Evolutionary conservation across 2,329 filamentous ascomycete genomes (phyloP), one percentile per base, ranked within the genome.

Genomic region (Elsinoe batatas): DNA sequence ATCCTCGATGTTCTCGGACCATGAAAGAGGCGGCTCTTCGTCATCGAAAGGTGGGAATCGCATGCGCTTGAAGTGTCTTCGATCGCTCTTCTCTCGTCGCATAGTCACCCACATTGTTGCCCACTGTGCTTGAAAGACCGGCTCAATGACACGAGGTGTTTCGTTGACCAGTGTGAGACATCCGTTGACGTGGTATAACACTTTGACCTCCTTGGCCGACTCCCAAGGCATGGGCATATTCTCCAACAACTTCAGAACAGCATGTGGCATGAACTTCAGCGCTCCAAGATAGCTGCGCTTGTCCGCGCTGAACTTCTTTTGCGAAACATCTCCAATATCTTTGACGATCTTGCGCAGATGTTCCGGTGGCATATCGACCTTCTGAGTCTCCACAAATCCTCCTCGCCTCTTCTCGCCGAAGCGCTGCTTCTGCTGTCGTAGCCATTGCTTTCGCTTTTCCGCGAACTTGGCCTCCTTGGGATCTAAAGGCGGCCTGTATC

Each of bases 221-320:
- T 98, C 93, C 93, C 93, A 98, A 0, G 93, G 93, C 93, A 98
- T 98, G 3, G 93, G 93, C 93, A 98, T 98, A 66, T 98, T 98
- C 75, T 98, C 93, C 56, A 98, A 72, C 20, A 98, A 79, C 76
- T 98, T 98, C 74, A 98, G 74, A 10, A 98, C 93, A 5, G 93
- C 93, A 69, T 98, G 93, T 1, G 93, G 93, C 93, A 98, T 98
- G 74, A 96, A 98, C 74, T 98, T 98, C 60, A 98, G 74, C 33
- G 94, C 93, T 60, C 94, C 94, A 47, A 98, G 79, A 71, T 98
- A 98, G 72, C 91, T 96, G 63, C 93, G 83, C 79, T 98, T 98
- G 76, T 98, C 93, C 67, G 87, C 95, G 62, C 89, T 96, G 76
- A 96, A 98, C 72, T 96, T 97, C 77, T 96, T 97, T 72, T 98